phyloP scores from a whole-genome alignment of 1,284 basidiomycete species.

The Sporisorium sorghi region DNA sequence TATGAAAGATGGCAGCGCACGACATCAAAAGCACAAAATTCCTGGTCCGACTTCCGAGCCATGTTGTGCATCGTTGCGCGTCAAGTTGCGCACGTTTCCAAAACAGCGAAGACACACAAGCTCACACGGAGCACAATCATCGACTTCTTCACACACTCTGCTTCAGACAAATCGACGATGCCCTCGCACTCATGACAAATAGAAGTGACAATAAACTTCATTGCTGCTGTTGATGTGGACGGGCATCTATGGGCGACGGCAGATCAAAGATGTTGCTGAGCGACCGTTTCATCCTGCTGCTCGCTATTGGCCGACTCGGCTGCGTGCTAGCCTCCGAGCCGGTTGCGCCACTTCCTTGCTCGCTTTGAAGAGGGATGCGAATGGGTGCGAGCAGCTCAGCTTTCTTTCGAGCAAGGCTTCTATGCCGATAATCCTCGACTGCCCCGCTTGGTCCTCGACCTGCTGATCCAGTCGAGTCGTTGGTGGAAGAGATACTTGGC shows the following conservation, averaged over 20 bases:
- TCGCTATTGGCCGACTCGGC: background rate
- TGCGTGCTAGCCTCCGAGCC: background rate
- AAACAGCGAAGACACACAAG: too few relatives aligned
- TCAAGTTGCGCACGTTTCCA: constrained; percentile 28
- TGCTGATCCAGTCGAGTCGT: background rate
- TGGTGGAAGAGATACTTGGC: background rate
- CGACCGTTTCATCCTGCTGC: constrained; percentile 20
- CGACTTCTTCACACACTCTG: background rate
- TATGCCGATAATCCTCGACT: background rate
- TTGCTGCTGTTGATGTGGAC: background rate
- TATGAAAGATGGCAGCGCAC: constrained; percentile 2
- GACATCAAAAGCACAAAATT: constrained; percentile 7
- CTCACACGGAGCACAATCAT: background rate
- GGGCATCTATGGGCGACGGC: constrained; percentile 2
- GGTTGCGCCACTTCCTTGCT: background rate
- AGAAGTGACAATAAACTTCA: background rate
- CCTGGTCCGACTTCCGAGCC: constrained; percentile 12
- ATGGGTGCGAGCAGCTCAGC: constrained; percentile 3
- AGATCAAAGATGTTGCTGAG: constrained; percentile 30
- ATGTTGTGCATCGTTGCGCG: background rate
- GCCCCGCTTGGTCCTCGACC: background rate
- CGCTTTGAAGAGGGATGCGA: background rate
- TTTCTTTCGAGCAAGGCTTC: background rate
- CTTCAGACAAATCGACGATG: background rate
- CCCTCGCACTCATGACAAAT: background rate